Conservation (phyloP, 345 rosid species). For the Brassica incana region DNA sequence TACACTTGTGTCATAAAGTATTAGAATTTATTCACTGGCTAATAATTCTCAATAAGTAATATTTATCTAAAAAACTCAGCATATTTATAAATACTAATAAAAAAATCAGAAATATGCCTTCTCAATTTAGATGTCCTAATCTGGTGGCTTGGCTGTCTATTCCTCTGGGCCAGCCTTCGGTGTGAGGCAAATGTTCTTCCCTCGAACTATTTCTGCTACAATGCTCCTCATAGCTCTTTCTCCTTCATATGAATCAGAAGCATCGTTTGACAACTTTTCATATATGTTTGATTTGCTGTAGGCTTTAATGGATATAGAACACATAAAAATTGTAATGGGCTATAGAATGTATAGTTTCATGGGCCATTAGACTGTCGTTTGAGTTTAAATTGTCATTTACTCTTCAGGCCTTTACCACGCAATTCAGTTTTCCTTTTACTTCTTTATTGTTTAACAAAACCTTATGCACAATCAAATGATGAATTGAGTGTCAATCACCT, state of each 20-base stretch:
- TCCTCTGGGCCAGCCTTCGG: too few species aligned
- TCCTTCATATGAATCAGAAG: slow-evolving; percentile 5
- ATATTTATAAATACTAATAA: too few species aligned
- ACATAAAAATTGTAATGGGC: neutral
- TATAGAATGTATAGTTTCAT: neutral
- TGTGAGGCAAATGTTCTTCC: slow-evolving; percentile 54
- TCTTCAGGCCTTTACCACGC: neutral
- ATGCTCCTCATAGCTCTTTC: slow-evolving; percentile 40
- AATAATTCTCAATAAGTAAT: too few species aligned
- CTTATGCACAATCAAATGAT: neutral
- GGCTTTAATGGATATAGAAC: neutral
- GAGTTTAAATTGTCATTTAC: neutral
- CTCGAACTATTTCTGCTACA: slow-evolving; percentile 49
- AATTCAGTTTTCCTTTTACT: neutral
- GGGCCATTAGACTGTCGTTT: neutral
- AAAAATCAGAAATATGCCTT: too few species aligned
- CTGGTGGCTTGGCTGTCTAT: too few species aligned
- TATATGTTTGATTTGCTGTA: neutral
- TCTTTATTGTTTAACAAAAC: neutral
- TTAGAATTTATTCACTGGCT: too few species aligned
- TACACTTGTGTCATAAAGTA: too few species aligned
- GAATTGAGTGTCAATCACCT: slow-evolving; percentile 8
- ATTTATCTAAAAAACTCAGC: too few species aligned
- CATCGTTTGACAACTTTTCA: neutral
- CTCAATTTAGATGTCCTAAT: too few species aligned